A percentile compares a stretch with the other conserved stretches of the same genome.
Evolutionary conservation across 176 grass and related monocot genomes (phyloP).

Genomic region (Oryza punctata): DNA sequence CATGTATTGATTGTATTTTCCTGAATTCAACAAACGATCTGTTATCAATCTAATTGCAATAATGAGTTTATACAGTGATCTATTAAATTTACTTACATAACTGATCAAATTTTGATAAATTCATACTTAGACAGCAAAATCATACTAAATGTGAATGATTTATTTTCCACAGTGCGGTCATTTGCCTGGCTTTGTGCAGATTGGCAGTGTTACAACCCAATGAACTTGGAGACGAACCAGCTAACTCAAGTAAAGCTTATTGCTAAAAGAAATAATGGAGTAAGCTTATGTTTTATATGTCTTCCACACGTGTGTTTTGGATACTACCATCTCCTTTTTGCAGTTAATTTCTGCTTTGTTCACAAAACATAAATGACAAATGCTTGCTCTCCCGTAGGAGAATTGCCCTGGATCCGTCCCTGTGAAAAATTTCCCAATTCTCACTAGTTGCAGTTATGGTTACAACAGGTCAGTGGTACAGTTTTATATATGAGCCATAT

Average conservation of each 20-base stretch:
- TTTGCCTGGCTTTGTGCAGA: neutral
- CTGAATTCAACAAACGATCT: slow-evolving; percentile 16
- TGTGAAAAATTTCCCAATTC: neutral
- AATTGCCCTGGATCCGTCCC: neutral
- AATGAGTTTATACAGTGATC: neutral
- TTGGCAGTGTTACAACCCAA: neutral
- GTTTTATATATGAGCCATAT: too few relatives aligned
- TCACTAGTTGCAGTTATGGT: neutral
- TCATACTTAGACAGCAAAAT: neutral
- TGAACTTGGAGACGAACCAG: neutral
- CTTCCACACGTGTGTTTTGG: neutral
- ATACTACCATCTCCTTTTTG: neutral
- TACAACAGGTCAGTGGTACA: neutral
- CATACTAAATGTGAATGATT: neutral
- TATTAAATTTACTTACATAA: neutral
- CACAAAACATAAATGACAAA: neutral
- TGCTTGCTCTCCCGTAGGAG: neutral
- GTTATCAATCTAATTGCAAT: neutral
- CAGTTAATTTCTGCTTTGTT: neutral
- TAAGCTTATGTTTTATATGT: neutral
- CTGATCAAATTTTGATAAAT: neutral
- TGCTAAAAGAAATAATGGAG: neutral
- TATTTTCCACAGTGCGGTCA: neutral
- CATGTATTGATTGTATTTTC: slow-evolving; percentile 7
- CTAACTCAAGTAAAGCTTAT: slow-evolving; percentile 15